Base-by-base conservation (phyloP, 371 early-diverging fungal species). In the Rhizoclosmatium hyalinum region DNA sequence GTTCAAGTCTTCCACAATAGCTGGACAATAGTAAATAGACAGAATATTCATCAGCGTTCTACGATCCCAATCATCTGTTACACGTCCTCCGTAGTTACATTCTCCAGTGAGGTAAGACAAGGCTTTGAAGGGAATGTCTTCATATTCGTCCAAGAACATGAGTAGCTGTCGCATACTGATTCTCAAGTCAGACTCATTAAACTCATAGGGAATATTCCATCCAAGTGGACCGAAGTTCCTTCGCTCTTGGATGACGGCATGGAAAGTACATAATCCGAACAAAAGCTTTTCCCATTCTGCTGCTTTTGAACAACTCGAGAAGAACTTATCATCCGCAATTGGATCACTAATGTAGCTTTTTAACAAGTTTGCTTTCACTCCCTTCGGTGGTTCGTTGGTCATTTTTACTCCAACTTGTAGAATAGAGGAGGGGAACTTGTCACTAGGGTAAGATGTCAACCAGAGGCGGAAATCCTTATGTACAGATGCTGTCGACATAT, bases 171-270 rank as follows among this genome's bases (percentile, higher is more conserved):
- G 77, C 78, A 87, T 85, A 55, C 82, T 82, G 64, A 88, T 88
- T 44, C 87, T 74, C 24, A 89, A 69, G 70, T 89, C 89, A 2
- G 87, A 85, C 32, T 89, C 89, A 77, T 89, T 89, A 75, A 89
- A 89, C 78, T 89, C 88, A 72, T 89, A 89, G n/a, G 90, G 89
- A 60, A 89, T 89, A 66, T 89, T 89, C 90, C 90, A 89, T 21
- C 90, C 90, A 3, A 89, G 79, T 55, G 90, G 90, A 2, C 90
- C 90, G 77, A 89, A 89, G 67, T 85, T 89, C 19, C 89, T 63
- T n/a, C 90, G 73, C 61, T 89, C 90, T 77, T 85, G 81, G 60
- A 82, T 67, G 8, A 89, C 72, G 2, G 87, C 88, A 76, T 89
- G 90, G 83, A 89, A 89, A 3, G 82, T 85, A 63, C 90, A 89